These are phyloP conservation scores for Otatea glauca DNA, from an alignment of 176 grass and related monocot species.

Conservation along the genomic window DNA sequence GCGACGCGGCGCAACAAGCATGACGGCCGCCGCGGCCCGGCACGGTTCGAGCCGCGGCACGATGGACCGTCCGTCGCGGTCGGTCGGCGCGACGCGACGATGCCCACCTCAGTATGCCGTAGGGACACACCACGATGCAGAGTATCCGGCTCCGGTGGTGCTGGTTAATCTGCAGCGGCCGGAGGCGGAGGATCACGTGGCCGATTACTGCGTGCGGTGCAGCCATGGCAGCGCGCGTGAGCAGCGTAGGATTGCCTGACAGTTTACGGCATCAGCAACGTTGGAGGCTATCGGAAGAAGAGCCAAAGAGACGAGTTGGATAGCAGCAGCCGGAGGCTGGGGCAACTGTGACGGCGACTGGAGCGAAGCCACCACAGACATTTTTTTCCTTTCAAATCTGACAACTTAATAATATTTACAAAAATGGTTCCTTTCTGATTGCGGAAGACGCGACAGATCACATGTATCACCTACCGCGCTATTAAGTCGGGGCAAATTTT, in stretches of 20 bases:
- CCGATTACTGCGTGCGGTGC: neutral
- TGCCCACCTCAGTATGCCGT: no score
- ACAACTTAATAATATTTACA: no score
- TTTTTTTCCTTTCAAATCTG: no score
- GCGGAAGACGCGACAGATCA: no score
- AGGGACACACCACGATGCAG: neutral
- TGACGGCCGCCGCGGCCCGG: no score
- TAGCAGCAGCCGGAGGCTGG: neutral
- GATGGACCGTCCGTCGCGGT: no score
- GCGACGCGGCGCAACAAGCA: no score
- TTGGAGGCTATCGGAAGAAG: neutral
- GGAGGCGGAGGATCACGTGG: neutral
- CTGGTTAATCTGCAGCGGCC: neutral
- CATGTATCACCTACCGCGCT: no score
- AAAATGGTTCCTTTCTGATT: no score
- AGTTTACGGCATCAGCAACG: neutral
- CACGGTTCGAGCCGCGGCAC: no score
- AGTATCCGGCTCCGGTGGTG: neutral
- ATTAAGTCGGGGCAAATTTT: no score
- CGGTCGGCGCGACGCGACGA: no score
- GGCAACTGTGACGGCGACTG: neutral
- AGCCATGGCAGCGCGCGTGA: neutral
- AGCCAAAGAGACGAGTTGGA: neutral
- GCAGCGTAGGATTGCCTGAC: neutral
- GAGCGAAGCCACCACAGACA: neutral